Base-by-base conservation (phyloP, 495 filamentous ascomycete genomes). In the Hypoxylon fragiforme region DNA sequence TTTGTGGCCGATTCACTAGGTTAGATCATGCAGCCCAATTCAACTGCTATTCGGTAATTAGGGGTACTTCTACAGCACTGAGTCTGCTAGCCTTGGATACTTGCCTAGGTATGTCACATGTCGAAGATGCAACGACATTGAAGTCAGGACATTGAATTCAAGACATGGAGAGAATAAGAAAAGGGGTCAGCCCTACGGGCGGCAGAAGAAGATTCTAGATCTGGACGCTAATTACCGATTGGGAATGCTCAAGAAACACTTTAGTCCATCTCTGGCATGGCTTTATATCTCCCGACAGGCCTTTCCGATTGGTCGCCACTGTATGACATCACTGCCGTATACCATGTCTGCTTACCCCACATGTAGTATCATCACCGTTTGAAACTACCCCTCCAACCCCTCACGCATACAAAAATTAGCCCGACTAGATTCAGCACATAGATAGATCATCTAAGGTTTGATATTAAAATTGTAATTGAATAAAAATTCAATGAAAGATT, bases 311-410 rank as follows among this genome's bases (percentile, higher is more conserved):
- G 13, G 37, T 24, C 16, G n/a, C 5, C 39, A 12, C 20, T 44
- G 24, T 19, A 60, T 60, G 57, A 60, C 57, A 60, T 60, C 57
- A 60, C n/a, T 14, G 38, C 12, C 7, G 6, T 16, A 19, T 35
- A n/a, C n/a, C 40, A 45, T n/a, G n/a, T n/a, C 7, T 11, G 7
- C 16, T 34, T 21, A 52, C 47, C 55, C 55, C 55, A 3, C 15
- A 37, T 14, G 7, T 18, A 9, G 34, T 45, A 45, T 35, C 47
- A 47, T 46, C 47, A 47, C 51, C 36, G 12, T 37, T 40, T 1
- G 46, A 31, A 49, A 36, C 48, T 43, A 50, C 45, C 54, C 54
- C 54, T 58, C 54, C n/a, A n/a, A n/a, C n/a, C n/a, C n/a, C n/a
- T n/a, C n/a, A 45, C 41, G 14, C 36, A 12, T 47, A 42, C 15